Evolutionary conservation across 179 eudicot species (phyloP).

Genomic region (Silene noctiflora): DNA sequence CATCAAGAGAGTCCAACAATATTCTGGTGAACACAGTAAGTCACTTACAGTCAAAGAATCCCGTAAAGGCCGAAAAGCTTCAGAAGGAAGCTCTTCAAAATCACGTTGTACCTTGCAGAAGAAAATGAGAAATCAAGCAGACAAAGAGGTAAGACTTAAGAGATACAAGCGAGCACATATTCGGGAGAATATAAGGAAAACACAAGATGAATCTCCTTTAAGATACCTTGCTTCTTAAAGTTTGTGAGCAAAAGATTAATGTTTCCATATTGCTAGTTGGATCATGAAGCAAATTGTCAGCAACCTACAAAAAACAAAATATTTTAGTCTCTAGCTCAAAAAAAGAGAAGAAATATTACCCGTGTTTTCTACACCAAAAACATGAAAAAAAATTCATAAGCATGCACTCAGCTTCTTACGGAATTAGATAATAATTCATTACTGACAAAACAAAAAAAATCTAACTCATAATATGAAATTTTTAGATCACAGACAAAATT

Average conservation of each 20-base stretch:
- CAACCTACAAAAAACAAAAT: conserved; percentile 48
- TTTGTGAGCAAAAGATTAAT: conserved; percentile 89
- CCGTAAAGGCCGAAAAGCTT: conserved; percentile 85
- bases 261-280: conserved; percentile 86
- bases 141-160: neutral
- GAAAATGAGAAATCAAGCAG: neutral
- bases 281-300: conserved; percentile 97
- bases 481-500: neutral
- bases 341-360: neutral
- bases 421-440: neutral
- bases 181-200: conserved; percentile 11
- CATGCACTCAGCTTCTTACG: neutral
- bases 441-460: neutral
- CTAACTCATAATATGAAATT: neutral
- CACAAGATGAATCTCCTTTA: neutral
- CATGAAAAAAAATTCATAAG: neutral
- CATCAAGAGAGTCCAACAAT: neutral
- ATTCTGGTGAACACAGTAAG: conserved; percentile 8
- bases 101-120: conserved; percentile 75
- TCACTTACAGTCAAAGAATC: conserved; percentile 77
- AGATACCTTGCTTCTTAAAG: conserved; percentile 92
- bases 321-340: neutral
- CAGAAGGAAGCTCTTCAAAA: conserved; percentile 95
- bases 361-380: neutral
- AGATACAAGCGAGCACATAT: neutral